A percentile compares a stretch with the other conserved stretches of the same genome.
Evolutionary conservation across 352 stramenopile genomes (phyloP).

Genomic region (Blastocystis sp.): DNA sequence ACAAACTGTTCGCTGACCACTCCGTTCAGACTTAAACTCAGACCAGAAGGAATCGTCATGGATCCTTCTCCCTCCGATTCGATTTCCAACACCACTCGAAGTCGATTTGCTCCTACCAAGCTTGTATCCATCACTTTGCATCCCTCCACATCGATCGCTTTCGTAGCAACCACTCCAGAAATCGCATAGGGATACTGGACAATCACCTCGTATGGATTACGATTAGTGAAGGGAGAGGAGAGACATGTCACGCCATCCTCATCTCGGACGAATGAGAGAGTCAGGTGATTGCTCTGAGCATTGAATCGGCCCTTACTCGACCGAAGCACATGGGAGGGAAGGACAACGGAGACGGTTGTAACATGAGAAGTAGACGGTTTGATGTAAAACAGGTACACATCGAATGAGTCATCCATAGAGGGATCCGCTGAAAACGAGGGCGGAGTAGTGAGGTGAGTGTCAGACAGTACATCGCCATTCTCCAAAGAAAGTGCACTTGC

Average conservation of each 20-base stretch:
- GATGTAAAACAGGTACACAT: not conserved
- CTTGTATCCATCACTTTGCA: not conserved
- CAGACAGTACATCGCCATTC: not conserved
- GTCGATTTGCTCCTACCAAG: not conserved
- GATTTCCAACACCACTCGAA: not conserved
- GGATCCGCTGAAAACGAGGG: not conserved
- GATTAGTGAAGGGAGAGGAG: not conserved
- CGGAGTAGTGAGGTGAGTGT: not conserved
- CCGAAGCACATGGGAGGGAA: not conserved
- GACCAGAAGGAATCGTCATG: not conserved
- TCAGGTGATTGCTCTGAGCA: not conserved
- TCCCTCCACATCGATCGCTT: not conserved
- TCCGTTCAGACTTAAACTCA: not conserved
- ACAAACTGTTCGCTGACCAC: not conserved
- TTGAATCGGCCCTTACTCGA: not conserved
- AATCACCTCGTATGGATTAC: not conserved
- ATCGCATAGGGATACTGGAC: not conserved
- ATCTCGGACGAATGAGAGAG: not conserved
- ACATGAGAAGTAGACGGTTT: not conserved
- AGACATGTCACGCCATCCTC: not conserved
- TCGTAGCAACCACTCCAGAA: not conserved
- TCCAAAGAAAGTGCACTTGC: not conserved
- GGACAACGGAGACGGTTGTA: not conserved
- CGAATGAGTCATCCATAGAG: not conserved
- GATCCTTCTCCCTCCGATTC: not conserved